Evolutionary conservation across 805 yeast genomes (phyloP), one percentile per base, ranked within the genome.

Genomic region (Saturnispora gosingensis): DNA sequence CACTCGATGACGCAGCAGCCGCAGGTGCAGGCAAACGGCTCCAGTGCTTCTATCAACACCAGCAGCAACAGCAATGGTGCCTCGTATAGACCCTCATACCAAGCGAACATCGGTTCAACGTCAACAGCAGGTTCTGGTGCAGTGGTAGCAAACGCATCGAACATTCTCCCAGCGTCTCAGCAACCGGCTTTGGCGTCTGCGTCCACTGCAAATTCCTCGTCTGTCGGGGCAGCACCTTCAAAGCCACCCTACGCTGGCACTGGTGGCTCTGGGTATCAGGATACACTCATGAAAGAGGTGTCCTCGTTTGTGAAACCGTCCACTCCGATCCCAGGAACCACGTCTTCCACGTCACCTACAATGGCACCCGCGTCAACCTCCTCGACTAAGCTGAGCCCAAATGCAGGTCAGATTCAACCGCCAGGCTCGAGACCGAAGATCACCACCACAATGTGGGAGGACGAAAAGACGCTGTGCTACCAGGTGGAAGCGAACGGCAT

Each of bases 391-490:
- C 57, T 64, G 22, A 57, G 64, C 35, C 66, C 69, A 7, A 57
- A 59, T 7, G 67, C 66, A 10, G 73, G 73, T 5, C 73, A 70
- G 54, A 54, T 69, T 24, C 73, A 67, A 55, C 73, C 73, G 1
- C 66, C 67, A 9, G 72, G 72, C 11, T 65, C 72, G 48, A 68
- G 84, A 34, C 87, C 72, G 2, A 71, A 83, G 55, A 81, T 82
- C 52, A 81, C 86, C 45, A 82, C 87, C 24, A 81, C 85, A 11
- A 80, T 81, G 81, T 82, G 87, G 87, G 87, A 82, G 65, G 87
- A 82, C 61, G 87, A 82, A 59, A 80, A 79, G 58, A 82, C 88
- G 1, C 68, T 82, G 43, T 82, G 88, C 60, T 82, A 82, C 64
- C 88, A 82, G 63, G 87, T 82, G 47, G 87, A 82, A 54, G 82